A percentile compares a stretch with the other conserved stretches of the same genome.
Conservation (phyloP, 371 early-diverging fungal species). For the Mucor irregularis region DNA sequence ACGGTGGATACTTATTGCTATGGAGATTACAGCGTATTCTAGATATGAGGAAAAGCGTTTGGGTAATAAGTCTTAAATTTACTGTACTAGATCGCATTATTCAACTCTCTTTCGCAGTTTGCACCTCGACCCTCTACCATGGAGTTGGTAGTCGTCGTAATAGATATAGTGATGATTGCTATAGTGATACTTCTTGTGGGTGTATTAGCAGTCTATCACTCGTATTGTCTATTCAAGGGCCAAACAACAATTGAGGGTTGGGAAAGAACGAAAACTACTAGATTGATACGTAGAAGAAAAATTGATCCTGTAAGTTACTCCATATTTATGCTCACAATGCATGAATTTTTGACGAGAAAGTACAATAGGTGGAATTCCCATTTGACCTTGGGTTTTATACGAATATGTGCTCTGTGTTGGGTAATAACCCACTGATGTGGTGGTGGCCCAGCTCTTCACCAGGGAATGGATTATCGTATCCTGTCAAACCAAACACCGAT, state of each 20-base stretch:
- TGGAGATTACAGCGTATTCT: constrained; percentile 44
- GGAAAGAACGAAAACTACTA: constrained; percentile 49
- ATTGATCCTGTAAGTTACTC: constrained; percentile 24
- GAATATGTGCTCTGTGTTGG: constrained; percentile 84
- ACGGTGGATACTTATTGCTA: constrained; percentile 38
- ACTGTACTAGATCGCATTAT: neutral
- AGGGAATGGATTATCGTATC: constrained; percentile 79
- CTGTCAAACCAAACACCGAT: constrained; percentile 42
- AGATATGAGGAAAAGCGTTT: constrained; percentile 20
- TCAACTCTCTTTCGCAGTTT: neutral
- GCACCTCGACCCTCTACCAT: constrained; percentile 17
- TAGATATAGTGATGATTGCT: constrained; percentile 63
- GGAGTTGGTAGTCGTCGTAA: constrained; percentile 63
- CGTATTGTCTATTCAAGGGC: constrained; percentile 74
- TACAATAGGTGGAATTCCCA: constrained; percentile 70
- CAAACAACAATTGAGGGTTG: constrained; percentile 90
- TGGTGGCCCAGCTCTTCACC: constrained; percentile 58
- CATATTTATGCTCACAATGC: neutral
- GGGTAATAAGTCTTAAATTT: constrained; percentile 11
- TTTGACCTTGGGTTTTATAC: constrained; percentile 88
- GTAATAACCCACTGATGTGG: constrained; percentile 68
- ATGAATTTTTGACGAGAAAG: neutral
- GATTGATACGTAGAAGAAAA: constrained; percentile 11
- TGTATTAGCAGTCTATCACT: constrained; percentile 76
- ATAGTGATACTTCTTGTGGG: constrained; percentile 74